Evolutionary conservation across 2,329 filamentous ascomycete species (phyloP).

Genomic region (Scedosporium aurantiacum): DNA sequence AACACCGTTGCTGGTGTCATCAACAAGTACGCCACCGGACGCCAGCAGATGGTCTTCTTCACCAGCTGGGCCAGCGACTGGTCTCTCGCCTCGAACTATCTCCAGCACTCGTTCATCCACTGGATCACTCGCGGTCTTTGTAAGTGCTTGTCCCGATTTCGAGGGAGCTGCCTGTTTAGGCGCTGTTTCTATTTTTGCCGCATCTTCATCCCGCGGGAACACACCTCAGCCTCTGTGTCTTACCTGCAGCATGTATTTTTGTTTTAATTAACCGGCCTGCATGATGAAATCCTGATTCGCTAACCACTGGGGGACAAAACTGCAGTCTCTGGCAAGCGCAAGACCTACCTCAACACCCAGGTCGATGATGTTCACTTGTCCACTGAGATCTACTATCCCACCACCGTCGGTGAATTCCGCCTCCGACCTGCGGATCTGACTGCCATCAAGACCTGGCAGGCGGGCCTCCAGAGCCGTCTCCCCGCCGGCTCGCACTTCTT

Average conservation of each 20-base stretch:
- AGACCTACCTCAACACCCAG: slow-evolving; percentile 43
- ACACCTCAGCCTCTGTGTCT: no score
- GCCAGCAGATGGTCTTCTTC: slow-evolving; percentile 54
- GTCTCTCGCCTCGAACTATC: slow-evolving; percentile 39
- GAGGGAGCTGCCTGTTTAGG: no score
- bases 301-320: slow-evolving; percentile 5
- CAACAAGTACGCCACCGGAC: slow-evolving; percentile 38
- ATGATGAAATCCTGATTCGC: slow-evolving; percentile 2
- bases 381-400: slow-evolving; percentile 36
- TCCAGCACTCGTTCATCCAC: slow-evolving; percentile 52
- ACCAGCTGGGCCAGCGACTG: slow-evolving; percentile 34
- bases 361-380: slow-evolving; percentile 53
- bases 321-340: slow-evolving; percentile 39
- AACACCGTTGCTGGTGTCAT: slow-evolving; percentile 45
- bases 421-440: slow-evolving; percentile 34
- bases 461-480: slow-evolving; percentile 31
- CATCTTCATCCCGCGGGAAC: not conserved
- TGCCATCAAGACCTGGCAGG: slow-evolving; percentile 31
- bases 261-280: no score
- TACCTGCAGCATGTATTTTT: no score
- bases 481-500: slow-evolving; percentile 39
- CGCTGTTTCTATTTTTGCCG: no score
- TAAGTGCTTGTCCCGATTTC: slow-evolving; percentile 10
- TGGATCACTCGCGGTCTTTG: slow-evolving; percentile 49
- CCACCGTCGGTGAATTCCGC: slow-evolving; percentile 34